Conservation (phyloP, 805 yeast species). For the Wickerhamiella azyma region DNA sequence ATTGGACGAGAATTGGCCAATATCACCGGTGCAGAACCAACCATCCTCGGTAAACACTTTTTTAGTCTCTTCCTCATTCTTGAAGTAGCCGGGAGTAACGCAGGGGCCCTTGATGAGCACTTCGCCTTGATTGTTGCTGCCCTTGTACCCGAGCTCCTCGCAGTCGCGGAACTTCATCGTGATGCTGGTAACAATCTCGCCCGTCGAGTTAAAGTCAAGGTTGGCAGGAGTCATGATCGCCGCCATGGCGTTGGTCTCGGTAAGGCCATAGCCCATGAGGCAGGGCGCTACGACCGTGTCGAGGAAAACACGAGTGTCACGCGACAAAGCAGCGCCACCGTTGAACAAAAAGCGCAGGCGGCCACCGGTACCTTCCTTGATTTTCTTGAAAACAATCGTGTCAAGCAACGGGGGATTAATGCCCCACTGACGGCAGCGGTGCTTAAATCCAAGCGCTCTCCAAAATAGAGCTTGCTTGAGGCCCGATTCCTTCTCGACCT, state of each 20-base stretch:
- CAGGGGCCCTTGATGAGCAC: constrained; percentile 63
- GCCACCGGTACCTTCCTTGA: constrained; percentile 94
- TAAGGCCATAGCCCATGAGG: constrained; percentile 90
- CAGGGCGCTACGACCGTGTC: constrained; percentile 66
- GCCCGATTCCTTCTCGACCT: constrained; percentile 52
- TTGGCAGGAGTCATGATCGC: constrained; percentile 49
- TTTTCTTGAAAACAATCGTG: constrained; percentile 63
- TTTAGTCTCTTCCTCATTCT: constrained; percentile 68
- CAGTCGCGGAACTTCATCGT: constrained; percentile 86
- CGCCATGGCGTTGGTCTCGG: constrained; percentile 90
- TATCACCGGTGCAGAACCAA: constrained; percentile 96
- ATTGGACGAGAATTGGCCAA: constrained; percentile 73
- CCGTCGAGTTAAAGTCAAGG: constrained; percentile 65
- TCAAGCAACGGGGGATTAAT: constrained; percentile 74
- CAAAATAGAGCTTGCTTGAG: constrained; percentile 72
- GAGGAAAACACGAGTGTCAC: constrained; percentile 70
- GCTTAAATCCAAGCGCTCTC: constrained; percentile 69
- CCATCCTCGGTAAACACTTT: constrained; percentile 67
- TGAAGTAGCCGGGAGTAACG: constrained; percentile 64
- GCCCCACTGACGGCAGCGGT: constrained; percentile 41
- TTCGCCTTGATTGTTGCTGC: constrained; percentile 89
- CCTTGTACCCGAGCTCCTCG: constrained; percentile 78
- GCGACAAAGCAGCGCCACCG: constrained; percentile 87
- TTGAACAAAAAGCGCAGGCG: constrained; percentile 55
- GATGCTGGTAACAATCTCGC: constrained; percentile 68